phyloP scores from a whole-genome alignment of 164 flowering plant genomes.

The Vitis rupestris region DNA sequence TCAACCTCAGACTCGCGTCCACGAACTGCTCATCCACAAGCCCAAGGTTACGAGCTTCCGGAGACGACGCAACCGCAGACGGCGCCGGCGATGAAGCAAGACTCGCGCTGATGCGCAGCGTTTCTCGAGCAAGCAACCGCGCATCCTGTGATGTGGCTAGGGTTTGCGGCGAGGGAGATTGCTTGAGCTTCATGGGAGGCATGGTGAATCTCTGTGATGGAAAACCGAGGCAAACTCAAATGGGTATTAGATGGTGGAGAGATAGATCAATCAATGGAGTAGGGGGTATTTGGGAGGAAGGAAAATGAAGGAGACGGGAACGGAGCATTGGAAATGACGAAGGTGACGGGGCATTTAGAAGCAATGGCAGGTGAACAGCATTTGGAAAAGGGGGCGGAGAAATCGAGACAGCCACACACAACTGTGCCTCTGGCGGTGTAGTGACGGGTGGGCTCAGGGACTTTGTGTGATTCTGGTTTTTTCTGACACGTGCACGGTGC shows the following conservation, averaged over 20 bases:
- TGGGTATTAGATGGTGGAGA: no score
- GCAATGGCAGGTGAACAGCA: background rate
- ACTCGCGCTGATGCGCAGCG: conserved; percentile 79
- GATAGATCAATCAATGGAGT: no score
- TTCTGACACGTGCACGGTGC: no score
- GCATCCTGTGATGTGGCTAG: conserved; percentile 48
- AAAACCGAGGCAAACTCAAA: no score
- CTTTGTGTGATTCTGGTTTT: no score
- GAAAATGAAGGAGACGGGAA: background rate
- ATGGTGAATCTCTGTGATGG: conserved; percentile 11
- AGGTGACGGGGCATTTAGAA: background rate
- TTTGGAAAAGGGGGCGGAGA: no score
- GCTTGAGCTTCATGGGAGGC: conserved; percentile 46
- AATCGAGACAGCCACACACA: no score
- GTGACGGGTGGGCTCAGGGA: no score
- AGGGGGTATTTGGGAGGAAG: background rate
- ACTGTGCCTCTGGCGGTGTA: no score
- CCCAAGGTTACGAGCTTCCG: conserved; percentile 25
- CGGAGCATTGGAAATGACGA: conserved; percentile 4
- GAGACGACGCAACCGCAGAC: background rate
- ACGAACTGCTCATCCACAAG: conserved; percentile 42
- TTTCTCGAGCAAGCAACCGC: conserved; percentile 76
- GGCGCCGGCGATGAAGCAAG: conserved; percentile 56
- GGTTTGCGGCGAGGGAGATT: conserved; percentile 31
- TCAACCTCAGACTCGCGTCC: conserved; percentile 62